Conservation (phyloP, 2,329 filamentous ascomycete genomes). For the Cytospora piceicola region DNA sequence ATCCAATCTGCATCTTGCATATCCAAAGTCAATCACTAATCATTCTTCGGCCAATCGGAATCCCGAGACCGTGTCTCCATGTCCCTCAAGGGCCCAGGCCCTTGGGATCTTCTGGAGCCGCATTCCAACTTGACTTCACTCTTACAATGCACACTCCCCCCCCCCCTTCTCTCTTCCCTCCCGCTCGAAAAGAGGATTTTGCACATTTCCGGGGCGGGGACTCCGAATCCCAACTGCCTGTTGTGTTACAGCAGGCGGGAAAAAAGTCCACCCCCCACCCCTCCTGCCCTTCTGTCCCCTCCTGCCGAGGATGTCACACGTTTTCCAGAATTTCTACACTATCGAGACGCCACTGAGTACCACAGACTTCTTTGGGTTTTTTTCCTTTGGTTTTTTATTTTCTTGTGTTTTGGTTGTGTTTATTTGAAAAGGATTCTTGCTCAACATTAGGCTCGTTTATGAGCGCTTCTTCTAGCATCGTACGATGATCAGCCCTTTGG, state of each 20-base stretch:
- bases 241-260: background rate
- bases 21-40: slow-evolving; percentile 1
- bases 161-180: no score
- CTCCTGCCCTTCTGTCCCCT: background rate
- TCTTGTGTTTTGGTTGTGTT: no score
- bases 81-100: slow-evolving; percentile 10
- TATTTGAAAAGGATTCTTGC: slow-evolving; percentile 1
- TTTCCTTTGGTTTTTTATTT: no score
- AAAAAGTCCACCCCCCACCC: background rate
- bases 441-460: slow-evolving; percentile 13
- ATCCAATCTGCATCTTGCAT: slow-evolving; percentile 22
- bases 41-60: slow-evolving; percentile 16
- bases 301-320: slow-evolving; percentile 12
- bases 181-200: background rate
- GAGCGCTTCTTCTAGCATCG: background rate
- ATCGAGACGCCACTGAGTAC: slow-evolving; percentile 24
- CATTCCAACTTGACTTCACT: slow-evolving; percentile 7
- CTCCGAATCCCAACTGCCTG: background rate
- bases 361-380: background rate
- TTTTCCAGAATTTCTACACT: slow-evolving; percentile 11
- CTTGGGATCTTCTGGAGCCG: slow-evolving; percentile 18
- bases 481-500: slow-evolving; percentile 6
- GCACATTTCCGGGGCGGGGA: background rate
- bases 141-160: background rate
- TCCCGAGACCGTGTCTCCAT: slow-evolving; percentile 1